phyloP scores from a whole-genome alignment of 768 basidiomycete species.

The Trametes punicea region DNA sequence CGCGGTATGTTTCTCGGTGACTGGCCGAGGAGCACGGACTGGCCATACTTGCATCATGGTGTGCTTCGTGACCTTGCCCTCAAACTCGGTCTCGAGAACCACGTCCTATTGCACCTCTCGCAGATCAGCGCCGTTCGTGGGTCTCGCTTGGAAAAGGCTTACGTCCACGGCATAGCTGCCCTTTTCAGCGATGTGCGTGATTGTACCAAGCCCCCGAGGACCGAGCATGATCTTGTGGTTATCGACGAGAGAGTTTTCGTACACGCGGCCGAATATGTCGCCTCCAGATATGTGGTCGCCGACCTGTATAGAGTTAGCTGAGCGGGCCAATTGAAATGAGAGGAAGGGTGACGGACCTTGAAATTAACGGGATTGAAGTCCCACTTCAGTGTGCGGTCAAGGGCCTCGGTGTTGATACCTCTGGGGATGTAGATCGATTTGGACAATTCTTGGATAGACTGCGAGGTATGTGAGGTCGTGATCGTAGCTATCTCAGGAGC shows the following conservation, averaged over 20 bases:
- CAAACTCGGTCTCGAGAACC: conserved; percentile 95
- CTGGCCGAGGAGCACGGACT: conserved; percentile 94
- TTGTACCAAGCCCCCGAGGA: conserved; percentile 91
- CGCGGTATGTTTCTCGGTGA: conserved; percentile 92
- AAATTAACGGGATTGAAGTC: conserved; percentile 86
- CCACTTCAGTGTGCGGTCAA: conserved; percentile 88
- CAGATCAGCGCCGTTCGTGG: neutral
- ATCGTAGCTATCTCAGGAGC: conserved; percentile 2
- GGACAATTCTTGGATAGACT: conserved; percentile 93
- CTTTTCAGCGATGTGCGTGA: conserved; percentile 90
- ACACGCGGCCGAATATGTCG: conserved; percentile 92
- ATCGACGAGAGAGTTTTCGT: conserved; percentile 94
- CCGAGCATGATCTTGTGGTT: conserved; percentile 97
- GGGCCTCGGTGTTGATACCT: conserved; percentile 95
- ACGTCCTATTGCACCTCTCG: conserved; percentile 58
- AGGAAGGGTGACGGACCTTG: conserved; percentile 48
- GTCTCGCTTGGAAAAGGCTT: conserved; percentile 26
- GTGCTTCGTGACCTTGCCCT: conserved; percentile 90
- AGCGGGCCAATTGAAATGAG: conserved; percentile 12
- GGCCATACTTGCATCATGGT: conserved; percentile 99
- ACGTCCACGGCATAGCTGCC: conserved; percentile 92
- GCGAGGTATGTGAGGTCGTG: conserved; percentile 14
- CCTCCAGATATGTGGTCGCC: conserved; percentile 98
- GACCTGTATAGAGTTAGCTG: conserved; percentile 45
- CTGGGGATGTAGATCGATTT: conserved; percentile 99